Conservation (phyloP, 2,329 filamentous ascomycete species). For the Scortechinia acanthostroma region DNA sequence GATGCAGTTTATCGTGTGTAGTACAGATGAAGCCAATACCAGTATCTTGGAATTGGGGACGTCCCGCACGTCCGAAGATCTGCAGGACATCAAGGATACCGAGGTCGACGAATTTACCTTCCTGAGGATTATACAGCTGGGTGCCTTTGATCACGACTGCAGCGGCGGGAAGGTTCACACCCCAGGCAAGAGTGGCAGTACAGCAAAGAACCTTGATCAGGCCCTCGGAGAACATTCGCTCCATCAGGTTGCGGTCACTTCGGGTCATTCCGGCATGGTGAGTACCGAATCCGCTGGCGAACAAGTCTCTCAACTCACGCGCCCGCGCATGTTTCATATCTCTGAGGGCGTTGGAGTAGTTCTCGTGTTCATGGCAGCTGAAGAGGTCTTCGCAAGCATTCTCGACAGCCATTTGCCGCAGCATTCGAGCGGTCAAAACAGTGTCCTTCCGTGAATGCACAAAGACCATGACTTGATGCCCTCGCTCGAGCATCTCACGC, state of each 20-base stretch:
- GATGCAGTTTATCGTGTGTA: conserved; percentile 82
- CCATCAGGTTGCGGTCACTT: conserved; percentile 90
- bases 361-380: conserved; percentile 71
- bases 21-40: conserved; percentile 98
- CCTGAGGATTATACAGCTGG: conserved; percentile 90
- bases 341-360: conserved; percentile 71
- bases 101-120: conserved; percentile 91
- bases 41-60: conserved; percentile 93
- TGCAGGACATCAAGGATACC: conserved; percentile 95
- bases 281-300: conserved; percentile 85
- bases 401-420: conserved; percentile 81
- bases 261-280: conserved; percentile 96
- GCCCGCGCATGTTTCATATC: conserved; percentile 83
- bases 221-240: conserved; percentile 81
- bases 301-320: conserved; percentile 78
- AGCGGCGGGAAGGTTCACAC: conserved; percentile 93
- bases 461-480: conserved; percentile 99
- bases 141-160: conserved; percentile 98
- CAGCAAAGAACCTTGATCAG: conserved; percentile 97
- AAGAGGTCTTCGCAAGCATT: conserved; percentile 75
- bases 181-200: conserved; percentile 95
- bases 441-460: conserved; percentile 96
- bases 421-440: conserved; percentile 74
- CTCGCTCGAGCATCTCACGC: conserved; percentile 78
- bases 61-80: conserved; percentile 95